Conservation (phyloP, 2,329 filamentous ascomycete genomes). For the Zopfia rhizophila region DNA sequence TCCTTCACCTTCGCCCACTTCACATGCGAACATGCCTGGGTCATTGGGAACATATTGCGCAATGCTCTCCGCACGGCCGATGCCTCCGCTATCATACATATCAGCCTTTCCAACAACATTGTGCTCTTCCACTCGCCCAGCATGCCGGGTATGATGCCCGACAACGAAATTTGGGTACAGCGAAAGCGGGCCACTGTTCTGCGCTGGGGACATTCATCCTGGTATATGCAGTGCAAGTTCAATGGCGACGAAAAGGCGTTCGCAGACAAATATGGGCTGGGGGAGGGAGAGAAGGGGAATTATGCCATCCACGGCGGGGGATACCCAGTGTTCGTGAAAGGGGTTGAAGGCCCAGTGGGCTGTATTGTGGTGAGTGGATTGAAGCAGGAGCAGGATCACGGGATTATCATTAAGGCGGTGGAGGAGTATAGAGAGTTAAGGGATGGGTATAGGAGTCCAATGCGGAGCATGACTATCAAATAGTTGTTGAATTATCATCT, state of each 20-base stretch:
- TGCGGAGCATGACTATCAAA: slow-evolving; percentile 46
- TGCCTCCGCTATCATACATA: slow-evolving; percentile 70
- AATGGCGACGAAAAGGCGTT: slow-evolving; percentile 72
- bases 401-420: slow-evolving; percentile 76
- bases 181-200: slow-evolving; percentile 78
- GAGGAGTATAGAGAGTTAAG: slow-evolving; percentile 60
- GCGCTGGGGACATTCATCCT: slow-evolving; percentile 75
- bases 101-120: slow-evolving; percentile 70
- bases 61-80: slow-evolving; percentile 67
- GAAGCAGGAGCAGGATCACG: slow-evolving; percentile 81
- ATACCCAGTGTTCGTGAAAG: slow-evolving; percentile 75
- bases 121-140: slow-evolving; percentile 77
- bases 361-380: slow-evolving; percentile 81
- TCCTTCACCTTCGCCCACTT: slow-evolving; percentile 64
- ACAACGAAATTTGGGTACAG: slow-evolving; percentile 72
- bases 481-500: slow-evolving; percentile 19
- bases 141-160: slow-evolving; percentile 73
- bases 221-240: slow-evolving; percentile 77
- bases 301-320: slow-evolving; percentile 85
- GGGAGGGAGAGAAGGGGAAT: slow-evolving; percentile 61
- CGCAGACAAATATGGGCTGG: slow-evolving; percentile 71
- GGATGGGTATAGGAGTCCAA: slow-evolving; percentile 46
- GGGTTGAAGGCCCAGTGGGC: slow-evolving; percentile 79
- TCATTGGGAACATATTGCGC: slow-evolving; percentile 72
- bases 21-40: slow-evolving; percentile 72